Evolutionary conservation across 1,139 yeast genomes (phyloP), one percentile per base, ranked within the genome.

Genomic region (Ashbya aceris): DNA sequence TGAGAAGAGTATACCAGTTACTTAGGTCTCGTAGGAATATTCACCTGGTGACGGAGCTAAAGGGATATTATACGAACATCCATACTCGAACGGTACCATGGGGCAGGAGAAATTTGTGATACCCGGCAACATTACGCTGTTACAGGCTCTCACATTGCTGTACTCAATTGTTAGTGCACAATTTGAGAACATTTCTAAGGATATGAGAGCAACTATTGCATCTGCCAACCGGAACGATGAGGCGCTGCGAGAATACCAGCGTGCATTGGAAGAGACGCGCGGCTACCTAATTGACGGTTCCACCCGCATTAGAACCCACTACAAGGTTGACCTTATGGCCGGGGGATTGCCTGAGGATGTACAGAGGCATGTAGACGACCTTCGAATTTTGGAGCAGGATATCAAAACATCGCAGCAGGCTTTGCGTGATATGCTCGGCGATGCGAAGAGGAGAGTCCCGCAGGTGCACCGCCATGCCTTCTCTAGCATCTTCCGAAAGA

Each of bases 381-480:
- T 58, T 11, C 54, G 55, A 29, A 49, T 58, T 10, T 40, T 59
- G 2, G 60, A 51, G 10, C 53, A 52, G 34, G 61, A 58, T 36
- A 53, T 59, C 8, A 56, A 58, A 38, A 39, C 47, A n/a, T 41
- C 47, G n/a, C 27, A 40, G n/a, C 17, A 17, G 11, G 23, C 13
- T n/a, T 33, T 28, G 7, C 36, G 34, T 44, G 55, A 32, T 45
- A 47, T 17, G 43, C 44, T 29, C 39, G 31, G 31, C 6, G 13
- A 29, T 11, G 5, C 31, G 11, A 12, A 29, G 31, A 29, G 7
- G 13, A 3, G 11, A 6, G 31, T n/a, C 5, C 13, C 31, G 13
- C 13, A n/a, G 31, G 31, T 11, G 31, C 31, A 29, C 31, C 13
- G 13, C 11, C 31, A 29, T 29, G 13, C 31, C 11, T 11, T n/a